These are phyloP conservation scores for Lipomyces yarrowii DNA, from an alignment of 1,139 yeast species.

Conservation along the genomic window DNA sequence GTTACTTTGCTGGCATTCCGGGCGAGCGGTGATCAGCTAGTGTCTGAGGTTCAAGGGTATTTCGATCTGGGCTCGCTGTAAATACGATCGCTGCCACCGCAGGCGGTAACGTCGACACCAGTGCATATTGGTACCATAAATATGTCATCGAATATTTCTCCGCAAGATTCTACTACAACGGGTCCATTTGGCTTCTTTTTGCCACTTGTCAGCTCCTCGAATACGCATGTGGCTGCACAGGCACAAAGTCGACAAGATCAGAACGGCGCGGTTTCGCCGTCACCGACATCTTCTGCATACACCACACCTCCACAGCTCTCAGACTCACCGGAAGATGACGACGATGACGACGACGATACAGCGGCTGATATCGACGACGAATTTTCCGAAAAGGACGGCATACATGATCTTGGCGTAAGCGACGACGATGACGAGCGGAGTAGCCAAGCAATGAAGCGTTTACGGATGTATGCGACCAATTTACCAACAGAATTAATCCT, in stretches of 20 bases:
- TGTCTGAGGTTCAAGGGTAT: neutral
- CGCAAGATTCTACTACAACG: neutral
- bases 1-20: neutral
- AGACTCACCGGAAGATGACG: slow-evolving; percentile 28
- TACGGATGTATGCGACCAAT: slow-evolving; percentile 40
- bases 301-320: slow-evolving; percentile 28
- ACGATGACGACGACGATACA: slow-evolving; percentile 24
- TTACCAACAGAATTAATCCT: slow-evolving; percentile 83
- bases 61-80: slow-evolving; percentile 1
- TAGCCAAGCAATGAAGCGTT: neutral
- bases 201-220: neutral
- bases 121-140: neutral
- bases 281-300: slow-evolving; percentile 27
- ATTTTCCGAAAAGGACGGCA: slow-evolving; percentile 5
- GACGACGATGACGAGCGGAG: neutral
- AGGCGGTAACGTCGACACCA: neutral
- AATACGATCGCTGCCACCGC: neutral
- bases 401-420: neutral
- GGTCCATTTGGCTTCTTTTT: neutral
- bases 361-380: slow-evolving; percentile 19
- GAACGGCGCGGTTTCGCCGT: slow-evolving; percentile 9
- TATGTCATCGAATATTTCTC: neutral
- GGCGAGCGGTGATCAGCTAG: neutral
- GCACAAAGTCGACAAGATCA: neutral
- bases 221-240: neutral